A percentile compares a stretch with the other conserved stretches of the same genome.
Evolutionary conservation across 2,329 filamentous ascomycete genomes (phyloP).

Genomic region (Grosmannia huntii): DNA sequence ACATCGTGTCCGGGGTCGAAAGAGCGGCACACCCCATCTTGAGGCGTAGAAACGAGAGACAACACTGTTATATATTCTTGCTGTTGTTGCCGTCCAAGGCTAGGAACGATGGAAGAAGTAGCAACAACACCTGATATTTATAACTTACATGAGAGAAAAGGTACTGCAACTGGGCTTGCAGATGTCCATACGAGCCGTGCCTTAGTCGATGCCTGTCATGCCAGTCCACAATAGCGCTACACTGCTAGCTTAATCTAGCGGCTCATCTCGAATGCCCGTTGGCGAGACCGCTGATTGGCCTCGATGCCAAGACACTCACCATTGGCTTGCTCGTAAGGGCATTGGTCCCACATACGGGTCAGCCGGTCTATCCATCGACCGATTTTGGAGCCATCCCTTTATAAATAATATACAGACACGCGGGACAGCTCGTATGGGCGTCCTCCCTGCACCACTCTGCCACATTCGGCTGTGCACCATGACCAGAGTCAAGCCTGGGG

Average conservation of each 20-base stretch:
- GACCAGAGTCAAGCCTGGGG: conserved; percentile 9
- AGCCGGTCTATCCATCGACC: neutral
- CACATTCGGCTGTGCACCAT: neutral
- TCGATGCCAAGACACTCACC: neutral
- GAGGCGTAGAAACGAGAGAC: neutral
- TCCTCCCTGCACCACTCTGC: neutral
- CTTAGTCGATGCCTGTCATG: neutral
- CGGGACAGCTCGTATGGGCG: conserved; percentile 1
- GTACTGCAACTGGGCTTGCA: neutral
- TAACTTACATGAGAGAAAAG: neutral
- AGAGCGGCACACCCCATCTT: neutral
- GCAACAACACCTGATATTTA: neutral
- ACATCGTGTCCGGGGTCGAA: conserved; percentile 4
- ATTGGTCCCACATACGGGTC: neutral
- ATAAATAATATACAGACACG: neutral
- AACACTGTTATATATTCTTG: neutral
- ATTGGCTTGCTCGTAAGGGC: conserved; percentile 8
- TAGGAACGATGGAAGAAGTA: neutral
- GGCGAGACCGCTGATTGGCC: neutral
- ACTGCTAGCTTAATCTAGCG: neutral
- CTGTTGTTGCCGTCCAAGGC: neutral
- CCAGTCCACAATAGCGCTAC: neutral
- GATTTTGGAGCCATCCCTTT: neutral
- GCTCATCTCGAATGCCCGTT: neutral
- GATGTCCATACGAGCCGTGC: neutral